Evolutionary conservation across 2,329 filamentous ascomycete genomes (phyloP).

Genomic region (Didymella segeticola): DNA sequence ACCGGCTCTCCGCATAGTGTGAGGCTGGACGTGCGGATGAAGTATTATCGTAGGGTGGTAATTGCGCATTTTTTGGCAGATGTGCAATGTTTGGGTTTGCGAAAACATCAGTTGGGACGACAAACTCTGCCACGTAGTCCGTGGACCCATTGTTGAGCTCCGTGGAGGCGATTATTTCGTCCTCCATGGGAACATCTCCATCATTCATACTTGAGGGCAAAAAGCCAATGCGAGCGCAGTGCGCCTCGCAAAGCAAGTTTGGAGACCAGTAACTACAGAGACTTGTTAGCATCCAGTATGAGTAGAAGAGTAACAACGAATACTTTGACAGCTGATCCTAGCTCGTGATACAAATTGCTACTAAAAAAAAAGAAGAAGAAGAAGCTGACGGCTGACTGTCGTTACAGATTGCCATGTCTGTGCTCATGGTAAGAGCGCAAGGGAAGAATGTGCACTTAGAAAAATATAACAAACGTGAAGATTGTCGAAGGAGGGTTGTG

Average conservation of each 20-base stretch:
- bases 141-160: slow-evolving; percentile 37
- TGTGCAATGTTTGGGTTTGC: slow-evolving; percentile 20
- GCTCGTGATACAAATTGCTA: neutral
- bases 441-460: neutral
- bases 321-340: neutral
- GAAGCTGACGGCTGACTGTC: neutral
- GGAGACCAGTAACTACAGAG: slow-evolving; percentile 16
- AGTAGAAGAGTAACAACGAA: neutral
- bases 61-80: slow-evolving; percentile 30
- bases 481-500: neutral
- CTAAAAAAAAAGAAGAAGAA: neutral
- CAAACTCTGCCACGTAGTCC: slow-evolving; percentile 29
- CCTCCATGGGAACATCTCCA: slow-evolving; percentile 40
- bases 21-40: slow-evolving; percentile 14
- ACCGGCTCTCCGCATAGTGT: slow-evolving; percentile 12
- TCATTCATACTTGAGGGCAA: slow-evolving; percentile 32
- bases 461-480: neutral
- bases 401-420: neutral
- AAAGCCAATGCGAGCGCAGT: slow-evolving; percentile 20
- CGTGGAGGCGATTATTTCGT: slow-evolving; percentile 41
- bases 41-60: slow-evolving; percentile 35
- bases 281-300: neutral
- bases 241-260: slow-evolving; percentile 25
- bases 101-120: slow-evolving; percentile 40
- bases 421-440: neutral